These are phyloP conservation scores for Pinus taeda DNA, from an alignment of 75 land plant genomes.

Conservation along the genomic window DNA sequence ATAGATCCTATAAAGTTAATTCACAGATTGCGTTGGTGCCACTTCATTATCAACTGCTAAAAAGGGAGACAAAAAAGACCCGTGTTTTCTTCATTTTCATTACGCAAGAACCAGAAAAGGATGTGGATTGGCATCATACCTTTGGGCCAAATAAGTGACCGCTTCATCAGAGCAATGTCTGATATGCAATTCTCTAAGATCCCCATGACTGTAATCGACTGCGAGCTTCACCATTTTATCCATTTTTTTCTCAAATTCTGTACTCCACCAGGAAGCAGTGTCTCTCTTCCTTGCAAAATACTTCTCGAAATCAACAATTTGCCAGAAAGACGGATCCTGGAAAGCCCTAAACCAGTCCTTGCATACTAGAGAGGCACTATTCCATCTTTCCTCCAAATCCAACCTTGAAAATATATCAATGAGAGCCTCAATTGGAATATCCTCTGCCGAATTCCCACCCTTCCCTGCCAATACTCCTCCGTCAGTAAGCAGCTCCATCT, in stretches of 20 bases:
- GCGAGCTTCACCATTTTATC: conserved; percentile 56
- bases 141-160: conserved; percentile 38
- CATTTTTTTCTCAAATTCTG: conserved; percentile 59
- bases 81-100: no score
- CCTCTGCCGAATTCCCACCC: conserved; percentile 43
- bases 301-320: conserved; percentile 45
- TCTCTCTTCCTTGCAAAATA: conserved; percentile 32
- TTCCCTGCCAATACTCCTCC: not conserved
- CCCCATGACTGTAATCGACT: conserved; percentile 34
- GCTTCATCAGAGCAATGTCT: conserved; percentile 72
- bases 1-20: no score
- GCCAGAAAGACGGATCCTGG: conserved; percentile 52
- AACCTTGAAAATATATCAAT: conserved; percentile 49
- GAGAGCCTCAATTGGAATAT: conserved; percentile 54
- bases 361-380: conserved; percentile 52
- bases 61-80: no score
- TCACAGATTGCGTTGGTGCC: no score
- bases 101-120: no score
- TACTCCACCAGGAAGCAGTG: conserved; percentile 49
- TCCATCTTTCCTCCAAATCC: conserved; percentile 50
- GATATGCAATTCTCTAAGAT: conserved; percentile 44
- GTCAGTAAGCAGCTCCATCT: not conserved
- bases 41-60: no score
- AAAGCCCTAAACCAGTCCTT: conserved; percentile 59
- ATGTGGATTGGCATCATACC: conserved; percentile 19